Base-by-base conservation (phyloP, 805 yeast species). In the Cyberlindnera mycetangii region DNA sequence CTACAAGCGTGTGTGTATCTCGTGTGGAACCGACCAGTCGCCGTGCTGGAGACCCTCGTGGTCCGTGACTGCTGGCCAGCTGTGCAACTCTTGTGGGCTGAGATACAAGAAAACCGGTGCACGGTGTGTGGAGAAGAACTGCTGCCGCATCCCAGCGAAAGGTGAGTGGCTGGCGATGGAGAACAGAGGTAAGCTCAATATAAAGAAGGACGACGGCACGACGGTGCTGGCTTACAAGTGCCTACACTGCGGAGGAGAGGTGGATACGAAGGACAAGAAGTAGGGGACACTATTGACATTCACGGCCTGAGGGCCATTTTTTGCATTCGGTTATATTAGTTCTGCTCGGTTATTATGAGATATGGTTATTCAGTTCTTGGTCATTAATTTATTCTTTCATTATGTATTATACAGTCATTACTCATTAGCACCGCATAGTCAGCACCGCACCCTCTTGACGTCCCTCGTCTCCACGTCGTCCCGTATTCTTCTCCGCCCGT, bases 1-100 rank as follows among this genome's bases (percentile, higher is more conserved):
- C 12, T 42, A 39, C 40, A 56, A 52, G 59, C 74, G 96, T 53
- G 76, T 75, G 42, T 92, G 99, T 61, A 81, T 92, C 22, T 88
- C 97, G 6, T 92, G 99, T 67, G 89, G 89, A 7, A 80, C 93
- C 1, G 84, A 82, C 44, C 93, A 86, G 55, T 86, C 95, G 6
- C 99, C 99, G 5, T 92, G 99, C 66, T 92, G 99, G 99, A 78
- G 99, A 61, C 99, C 99, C 1, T 85, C 95, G 5, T 92, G 99
- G 99, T 82, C 92, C 3, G 72, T 81, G 21, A 72, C 81, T 52
- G 89, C 85, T 50, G 98, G 97, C n/a, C 98, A 90, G 68, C 74
- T 92, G 54, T 92, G 99, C 71, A 92, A 92, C 62, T 88, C 97
- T 1, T 92, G 99, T 67, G 99, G 99, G 1, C 71, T 92, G 56